Evolutionary conservation across 2,329 filamentous ascomycete species (phyloP).

Genomic region (Cladosporium velox): DNA sequence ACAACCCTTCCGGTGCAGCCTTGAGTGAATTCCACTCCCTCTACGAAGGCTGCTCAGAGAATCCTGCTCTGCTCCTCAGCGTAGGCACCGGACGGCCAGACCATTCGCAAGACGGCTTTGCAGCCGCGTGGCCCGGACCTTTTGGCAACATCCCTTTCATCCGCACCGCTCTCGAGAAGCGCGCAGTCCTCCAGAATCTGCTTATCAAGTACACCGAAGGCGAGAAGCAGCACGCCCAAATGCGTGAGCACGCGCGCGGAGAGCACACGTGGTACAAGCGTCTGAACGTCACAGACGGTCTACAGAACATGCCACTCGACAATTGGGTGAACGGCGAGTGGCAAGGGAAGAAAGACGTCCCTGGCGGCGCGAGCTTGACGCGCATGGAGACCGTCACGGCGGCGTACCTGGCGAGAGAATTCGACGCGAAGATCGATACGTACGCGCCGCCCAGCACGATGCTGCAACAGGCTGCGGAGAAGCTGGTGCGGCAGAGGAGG

Average conservation of each 20-base stretch:
- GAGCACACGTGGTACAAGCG: constrained; percentile 55
- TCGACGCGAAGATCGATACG: constrained; percentile 41
- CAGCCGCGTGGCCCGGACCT: constrained; percentile 48
- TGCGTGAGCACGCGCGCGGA: constrained; percentile 49
- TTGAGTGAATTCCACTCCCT: constrained; percentile 51
- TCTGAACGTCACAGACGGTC: constrained; percentile 49
- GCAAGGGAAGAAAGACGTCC: constrained; percentile 35
- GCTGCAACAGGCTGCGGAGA: constrained; percentile 50
- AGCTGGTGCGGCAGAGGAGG: constrained; percentile 49
- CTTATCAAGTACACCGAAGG: constrained; percentile 56
- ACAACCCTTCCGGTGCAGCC: constrained; percentile 52
- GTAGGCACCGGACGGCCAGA: constrained; percentile 52
- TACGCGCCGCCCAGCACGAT: constrained; percentile 50
- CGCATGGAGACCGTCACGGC: constrained; percentile 48
- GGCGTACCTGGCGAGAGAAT: constrained; percentile 44
- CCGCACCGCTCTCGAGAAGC: constrained; percentile 50
- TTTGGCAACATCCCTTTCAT: constrained; percentile 45
- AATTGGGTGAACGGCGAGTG: constrained; percentile 49
- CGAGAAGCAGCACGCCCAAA: constrained; percentile 50
- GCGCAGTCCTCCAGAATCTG: constrained; percentile 52
- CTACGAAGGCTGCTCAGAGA: constrained; percentile 44
- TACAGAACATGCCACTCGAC: constrained; percentile 50
- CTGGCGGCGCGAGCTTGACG: constrained; percentile 40
- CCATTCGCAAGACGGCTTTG: constrained; percentile 48
- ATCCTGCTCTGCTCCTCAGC: constrained; percentile 48